Evolutionary conservation across 768 basidiomycete species (phyloP), one percentile per base, ranked within the genome.

Genomic region (Macrocybe gigantea): DNA sequence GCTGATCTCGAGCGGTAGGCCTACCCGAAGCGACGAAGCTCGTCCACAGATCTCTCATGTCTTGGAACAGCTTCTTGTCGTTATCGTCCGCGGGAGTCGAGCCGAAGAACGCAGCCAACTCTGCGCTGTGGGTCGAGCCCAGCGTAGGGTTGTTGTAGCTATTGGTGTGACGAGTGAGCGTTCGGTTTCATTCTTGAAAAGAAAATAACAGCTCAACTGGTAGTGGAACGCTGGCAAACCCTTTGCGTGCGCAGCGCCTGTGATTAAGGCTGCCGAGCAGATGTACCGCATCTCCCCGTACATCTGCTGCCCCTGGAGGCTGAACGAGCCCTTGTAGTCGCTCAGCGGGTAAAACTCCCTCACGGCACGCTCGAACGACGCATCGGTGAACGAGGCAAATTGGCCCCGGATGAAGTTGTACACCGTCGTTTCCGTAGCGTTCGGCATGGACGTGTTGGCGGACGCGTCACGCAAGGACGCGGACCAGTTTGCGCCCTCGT

Each of bases 211-310:
- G 2, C 33, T 34, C 53, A 32, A 72, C 72, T 69, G 70, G 49
- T 62, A 74, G 32, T 70, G 65, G 48, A 60, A 72, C 0, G 66
- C 56, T 7, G 44, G 35, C 6, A 59, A 30, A 6, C 64, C 64
- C 0, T 47, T 34, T 7, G 41, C 22, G 12, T 39, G 47, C n/a
- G 47, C 58, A 41, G 60, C 58, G 7, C 62, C 64, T 1, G 65
- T 53, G 40, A 74, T 64, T 58, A 72, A 53, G 9, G 54, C 53
- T 10, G 71, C 69, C 6, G 65, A 66, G 49, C 72, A 74, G n/a
- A 74, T 71, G 43, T 70, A 73, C 42, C 72, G 54, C 45, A 62
- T 62, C 47, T 74, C 72, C 30, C 72, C 72, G 49, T 73, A 74
- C 68, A 74, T 73, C 50, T 71, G 69, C 42, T 71, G 69, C 7